phyloP scores from a whole-genome alignment of 768 basidiomycete genomes.

The Suillus americanus region DNA sequence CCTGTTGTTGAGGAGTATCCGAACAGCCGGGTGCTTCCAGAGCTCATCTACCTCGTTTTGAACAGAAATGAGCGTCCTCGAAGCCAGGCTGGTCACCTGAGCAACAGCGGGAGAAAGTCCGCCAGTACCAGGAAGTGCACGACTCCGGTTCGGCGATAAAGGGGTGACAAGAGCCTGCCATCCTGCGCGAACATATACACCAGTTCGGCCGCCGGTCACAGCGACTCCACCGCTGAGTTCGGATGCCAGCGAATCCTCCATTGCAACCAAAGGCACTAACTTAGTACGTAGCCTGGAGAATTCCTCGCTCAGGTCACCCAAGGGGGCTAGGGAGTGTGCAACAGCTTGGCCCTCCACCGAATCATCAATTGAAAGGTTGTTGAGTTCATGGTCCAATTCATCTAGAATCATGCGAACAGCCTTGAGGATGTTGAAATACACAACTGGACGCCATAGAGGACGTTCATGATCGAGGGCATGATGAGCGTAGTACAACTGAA shows the following conservation, averaged over 20 bases:
- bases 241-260: slow-evolving; percentile 66
- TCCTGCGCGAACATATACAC: slow-evolving; percentile 67
- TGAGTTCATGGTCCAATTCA: slow-evolving; percentile 63
- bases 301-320: slow-evolving; percentile 40
- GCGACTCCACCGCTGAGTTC: slow-evolving; percentile 68
- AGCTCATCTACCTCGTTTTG: slow-evolving; percentile 57
- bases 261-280: slow-evolving; percentile 61
- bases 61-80: slow-evolving; percentile 49
- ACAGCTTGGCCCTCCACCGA: slow-evolving; percentile 32
- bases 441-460: slow-evolving; percentile 74
- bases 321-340: slow-evolving; percentile 30
- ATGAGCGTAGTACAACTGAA: slow-evolving; percentile 78
- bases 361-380: slow-evolving; percentile 28
- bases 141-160: slow-evolving; percentile 40
- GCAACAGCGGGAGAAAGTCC: slow-evolving; percentile 30
- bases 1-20: slow-evolving; percentile 51
- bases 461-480: slow-evolving; percentile 68
- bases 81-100: slow-evolving; percentile 52
- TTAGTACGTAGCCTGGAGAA: slow-evolving; percentile 52
- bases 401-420: slow-evolving; percentile 74
- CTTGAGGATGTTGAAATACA: slow-evolving; percentile 83
- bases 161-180: slow-evolving; percentile 64
- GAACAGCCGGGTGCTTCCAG: slow-evolving; percentile 71
- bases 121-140: slow-evolving; percentile 37
- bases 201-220: slow-evolving; percentile 57